Percentiles rank a stretch among this genome's conserved stretches.
Conservation (phyloP, 371 early-diverging fungal species). For the Syncephalastrum monosporum region DNA sequence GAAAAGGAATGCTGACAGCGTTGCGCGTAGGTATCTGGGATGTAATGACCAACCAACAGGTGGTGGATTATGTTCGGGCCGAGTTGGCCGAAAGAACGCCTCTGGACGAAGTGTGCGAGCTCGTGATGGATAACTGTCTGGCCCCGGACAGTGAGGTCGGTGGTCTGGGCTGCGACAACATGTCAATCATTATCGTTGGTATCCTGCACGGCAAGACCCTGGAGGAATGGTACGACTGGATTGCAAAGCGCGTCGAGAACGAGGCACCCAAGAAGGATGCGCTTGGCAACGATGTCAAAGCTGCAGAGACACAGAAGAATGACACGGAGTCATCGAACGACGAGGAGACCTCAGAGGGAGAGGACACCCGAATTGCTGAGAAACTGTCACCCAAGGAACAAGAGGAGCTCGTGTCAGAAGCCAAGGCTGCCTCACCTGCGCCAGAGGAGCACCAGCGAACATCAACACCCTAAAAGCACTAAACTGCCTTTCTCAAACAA, state of each 20-base stretch:
- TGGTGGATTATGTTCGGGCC: conserved; percentile 76
- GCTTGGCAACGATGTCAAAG: conserved; percentile 17
- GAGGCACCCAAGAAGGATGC: conserved; percentile 25
- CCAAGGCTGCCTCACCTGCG: too few relatives aligned
- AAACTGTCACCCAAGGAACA: too few relatives aligned
- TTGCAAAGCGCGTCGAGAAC: conserved; percentile 23
- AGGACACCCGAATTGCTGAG: too few relatives aligned
- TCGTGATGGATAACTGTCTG: conserved; percentile 88
- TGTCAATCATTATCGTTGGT: conserved; percentile 94
- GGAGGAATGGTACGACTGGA: conserved; percentile 72
- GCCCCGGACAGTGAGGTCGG: conserved; percentile 83
- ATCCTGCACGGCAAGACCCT: conserved; percentile 76
- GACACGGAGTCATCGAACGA: background rate
- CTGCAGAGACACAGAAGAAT: background rate
- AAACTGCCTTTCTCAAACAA: too few relatives aligned
- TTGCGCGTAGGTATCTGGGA: conserved; percentile 87
- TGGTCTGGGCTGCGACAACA: conserved; percentile 97
- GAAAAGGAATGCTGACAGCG: background rate
- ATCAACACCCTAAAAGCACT: too few relatives aligned
- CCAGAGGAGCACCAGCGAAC: too few relatives aligned
- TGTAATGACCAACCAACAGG: conserved; percentile 90
- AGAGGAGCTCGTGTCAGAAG: too few relatives aligned
- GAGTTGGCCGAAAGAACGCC: conserved; percentile 56
- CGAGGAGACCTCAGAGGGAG: background rate
- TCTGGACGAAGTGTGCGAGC: conserved; percentile 79